Base-by-base conservation (phyloP, 139 green algal genomes). In the Bryopsis sp. region DNA sequence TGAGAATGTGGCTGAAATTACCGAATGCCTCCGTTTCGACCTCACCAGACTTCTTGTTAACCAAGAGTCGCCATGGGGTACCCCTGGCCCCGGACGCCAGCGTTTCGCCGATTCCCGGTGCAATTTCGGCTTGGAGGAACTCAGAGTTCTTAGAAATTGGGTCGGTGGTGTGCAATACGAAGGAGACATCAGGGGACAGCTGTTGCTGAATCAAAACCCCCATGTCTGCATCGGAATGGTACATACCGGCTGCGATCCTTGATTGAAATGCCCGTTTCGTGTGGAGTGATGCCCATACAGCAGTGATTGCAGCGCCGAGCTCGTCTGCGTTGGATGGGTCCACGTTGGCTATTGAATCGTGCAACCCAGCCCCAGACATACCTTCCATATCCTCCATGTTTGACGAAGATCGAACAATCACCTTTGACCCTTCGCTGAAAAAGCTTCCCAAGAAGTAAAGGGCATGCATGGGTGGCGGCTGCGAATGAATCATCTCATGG, bases 301-400 rank as follows among this genome's bases (percentile, higher is more conserved):
- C 65, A 2, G 74, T 48, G 15, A 95, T 72, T 6, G 84, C 88
- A 19, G 60, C 66, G 19, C 64, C 71, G 33, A 97, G 62, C 1
- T 82, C 84, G 26, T 67, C 64, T 0, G 59, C 32, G 64, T 87
- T 61, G 24, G 60, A 38, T 4, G 74, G 50, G 22, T 70, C n/a
- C 19, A 95, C 71, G 72, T 89, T 88, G 24, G 81, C 78, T 11
- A 96, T 76, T 35, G 79, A 90, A n/a, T 99, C 94, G 74, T 99
- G 98, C 68, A 99, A 84, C 1, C 94, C 94, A 2, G 92, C 91
- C 5, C 84, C 90, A 32, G 78, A 81, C 84, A 94, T 85, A n/a
- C 83, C 82, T 33, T 68, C 86, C 57, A 98, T 69, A 72, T 99
- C 94, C 73, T 99, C 94, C 66, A 97, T 92, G 54, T 97, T 97